Conservation (phyloP, 129 eudicot species). For the Kitagawia praeruptora region DNA sequence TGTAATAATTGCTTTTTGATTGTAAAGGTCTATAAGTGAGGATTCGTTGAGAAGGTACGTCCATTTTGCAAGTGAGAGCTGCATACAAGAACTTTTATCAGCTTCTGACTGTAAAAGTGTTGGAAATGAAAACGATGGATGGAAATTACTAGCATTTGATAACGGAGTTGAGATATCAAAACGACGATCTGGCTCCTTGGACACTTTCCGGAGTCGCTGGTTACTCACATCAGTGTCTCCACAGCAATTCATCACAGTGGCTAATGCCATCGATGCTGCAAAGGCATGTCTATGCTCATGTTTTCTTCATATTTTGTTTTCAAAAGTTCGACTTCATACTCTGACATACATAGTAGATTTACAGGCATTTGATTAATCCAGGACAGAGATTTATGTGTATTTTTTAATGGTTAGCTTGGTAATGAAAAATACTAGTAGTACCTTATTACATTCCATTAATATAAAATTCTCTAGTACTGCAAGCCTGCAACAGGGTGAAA, state of each 20-base stretch:
- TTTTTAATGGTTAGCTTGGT: background rate
- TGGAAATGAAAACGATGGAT: constrained; percentile 49
- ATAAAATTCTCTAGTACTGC: background rate
- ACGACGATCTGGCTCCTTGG: constrained; percentile 69
- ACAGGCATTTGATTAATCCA: background rate
- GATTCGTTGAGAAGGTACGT: constrained; percentile 84
- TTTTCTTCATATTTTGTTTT: background rate
- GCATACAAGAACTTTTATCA: constrained; percentile 80
- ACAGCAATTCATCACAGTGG: constrained; percentile 69
- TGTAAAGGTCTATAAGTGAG: constrained; percentile 74
- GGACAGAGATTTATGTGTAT: background rate
- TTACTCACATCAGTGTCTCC: constrained; percentile 65
- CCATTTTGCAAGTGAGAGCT: constrained; percentile 74
- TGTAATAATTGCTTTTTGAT: background rate
- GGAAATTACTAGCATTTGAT: constrained; percentile 66
- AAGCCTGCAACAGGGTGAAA: background rate
- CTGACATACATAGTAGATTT: background rate
- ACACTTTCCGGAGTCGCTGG: constrained; percentile 77
- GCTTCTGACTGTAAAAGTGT: constrained; percentile 64
- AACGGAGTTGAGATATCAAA: constrained; percentile 84
- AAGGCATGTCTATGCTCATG: constrained; percentile 34
- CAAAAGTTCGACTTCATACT: background rate
- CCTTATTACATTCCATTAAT: constrained; percentile 8
- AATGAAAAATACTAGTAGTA: background rate
- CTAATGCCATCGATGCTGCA: constrained; percentile 94